These are phyloP conservation scores for Solanum hybrid DNA, from an alignment of 305 asterid species.

Conservation along the genomic window DNA sequence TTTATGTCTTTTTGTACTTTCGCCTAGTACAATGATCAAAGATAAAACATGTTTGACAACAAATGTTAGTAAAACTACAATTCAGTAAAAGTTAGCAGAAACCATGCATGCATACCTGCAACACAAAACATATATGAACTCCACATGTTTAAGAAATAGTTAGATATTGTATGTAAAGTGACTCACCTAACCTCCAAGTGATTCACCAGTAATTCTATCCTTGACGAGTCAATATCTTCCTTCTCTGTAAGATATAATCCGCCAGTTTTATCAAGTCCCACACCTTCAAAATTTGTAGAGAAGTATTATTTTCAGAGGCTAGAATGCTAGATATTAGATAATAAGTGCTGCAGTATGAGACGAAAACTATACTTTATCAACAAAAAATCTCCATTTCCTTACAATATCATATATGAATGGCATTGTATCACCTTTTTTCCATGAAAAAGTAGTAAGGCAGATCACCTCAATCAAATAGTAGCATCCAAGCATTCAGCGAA, in stretches of 20 bases:
- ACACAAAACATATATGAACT: constrained; percentile 7
- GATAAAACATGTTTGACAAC: too few relatives aligned
- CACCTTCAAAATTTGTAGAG: too few relatives aligned
- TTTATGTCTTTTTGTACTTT: too few relatives aligned
- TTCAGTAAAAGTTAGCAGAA: constrained; percentile 27
- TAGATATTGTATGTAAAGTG: neutral
- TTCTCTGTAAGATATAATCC: too few relatives aligned
- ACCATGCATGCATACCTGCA: constrained; percentile 95
- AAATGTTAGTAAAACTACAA: too few relatives aligned
- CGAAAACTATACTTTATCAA: neutral
- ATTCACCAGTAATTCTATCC: constrained; percentile 90
- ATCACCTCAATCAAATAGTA: neutral
- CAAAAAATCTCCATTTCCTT: constrained; percentile 2
- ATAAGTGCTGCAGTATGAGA: too few relatives aligned
- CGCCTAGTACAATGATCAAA: too few relatives aligned
- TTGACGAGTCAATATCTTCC: too few relatives aligned
- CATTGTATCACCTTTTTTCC: constrained; percentile 66
- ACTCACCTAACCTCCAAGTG: constrained; percentile 76
- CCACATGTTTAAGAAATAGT: constrained; percentile 8
- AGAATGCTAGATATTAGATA: neutral
- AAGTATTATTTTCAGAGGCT: too few relatives aligned
- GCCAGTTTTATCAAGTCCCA: too few relatives aligned
- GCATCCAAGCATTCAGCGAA: neutral
- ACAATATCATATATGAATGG: constrained; percentile 77
- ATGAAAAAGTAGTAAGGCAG: constrained; percentile 12